A percentile compares a stretch with the other conserved stretches of the same genome.
These are phyloP conservation scores for Sclerotinia subarctica DNA, from an alignment of 2,329 filamentous ascomycete species.

Conservation along the genomic window DNA sequence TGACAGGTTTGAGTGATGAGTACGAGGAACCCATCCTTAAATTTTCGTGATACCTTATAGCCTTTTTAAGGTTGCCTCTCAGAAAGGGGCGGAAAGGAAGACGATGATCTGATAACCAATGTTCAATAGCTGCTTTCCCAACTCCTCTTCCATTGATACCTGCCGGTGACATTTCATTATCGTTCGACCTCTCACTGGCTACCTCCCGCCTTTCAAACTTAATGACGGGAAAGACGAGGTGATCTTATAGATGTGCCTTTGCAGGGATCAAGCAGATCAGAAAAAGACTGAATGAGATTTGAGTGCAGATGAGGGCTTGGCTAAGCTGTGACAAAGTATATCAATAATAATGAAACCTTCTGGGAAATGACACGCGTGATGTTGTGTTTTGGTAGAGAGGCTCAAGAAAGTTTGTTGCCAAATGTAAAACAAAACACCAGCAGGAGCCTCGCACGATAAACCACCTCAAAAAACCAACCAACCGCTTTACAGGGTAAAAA, in stretches of 20 bases:
- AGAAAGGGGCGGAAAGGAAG: conserved; percentile 24
- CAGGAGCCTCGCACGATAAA: background rate
- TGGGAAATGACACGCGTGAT: background rate
- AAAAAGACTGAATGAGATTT: background rate
- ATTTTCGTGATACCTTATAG: conserved; percentile 16
- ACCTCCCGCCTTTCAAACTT: background rate
- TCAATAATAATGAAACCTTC: background rate
- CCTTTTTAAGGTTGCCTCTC: conserved; percentile 30
- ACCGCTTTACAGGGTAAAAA: background rate
- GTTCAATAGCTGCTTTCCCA: conserved; percentile 20
- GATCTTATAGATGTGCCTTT: background rate
- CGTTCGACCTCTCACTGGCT: conserved; percentile 4
- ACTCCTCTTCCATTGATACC: conserved; percentile 25
- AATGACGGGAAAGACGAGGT: background rate
- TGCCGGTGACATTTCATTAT: conserved; percentile 28
- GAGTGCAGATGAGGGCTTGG: background rate
- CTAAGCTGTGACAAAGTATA: background rate
- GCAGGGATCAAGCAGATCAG: background rate
- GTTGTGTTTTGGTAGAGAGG: background rate
- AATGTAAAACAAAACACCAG: background rate
- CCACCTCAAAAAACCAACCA: background rate
- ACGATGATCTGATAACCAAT: conserved; percentile 19
- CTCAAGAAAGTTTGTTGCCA: too few species aligned
- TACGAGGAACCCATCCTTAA: conserved; percentile 29
- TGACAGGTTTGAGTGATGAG: conserved; percentile 24